phyloP scores from a whole-genome alignment of 805 yeast genomes.

The Sugiyamaella chiloensis region DNA sequence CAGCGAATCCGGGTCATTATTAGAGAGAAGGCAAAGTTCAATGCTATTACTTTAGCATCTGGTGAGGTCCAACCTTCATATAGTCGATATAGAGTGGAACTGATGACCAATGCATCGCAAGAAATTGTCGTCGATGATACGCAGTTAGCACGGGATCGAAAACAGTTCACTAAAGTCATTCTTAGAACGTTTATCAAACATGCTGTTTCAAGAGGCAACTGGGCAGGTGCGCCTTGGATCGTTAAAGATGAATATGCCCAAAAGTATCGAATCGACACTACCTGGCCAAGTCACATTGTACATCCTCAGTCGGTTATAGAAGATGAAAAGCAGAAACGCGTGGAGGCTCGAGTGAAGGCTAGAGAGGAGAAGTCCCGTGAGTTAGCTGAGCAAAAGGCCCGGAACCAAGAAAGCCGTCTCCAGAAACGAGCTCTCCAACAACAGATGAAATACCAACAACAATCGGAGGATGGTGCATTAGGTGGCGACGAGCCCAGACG shows the following conservation, averaged over 20 bases:
- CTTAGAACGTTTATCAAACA: constrained; percentile 85
- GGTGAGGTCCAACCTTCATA: constrained; percentile 49
- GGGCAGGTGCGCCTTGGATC: constrained; percentile 95
- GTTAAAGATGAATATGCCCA: constrained; percentile 74
- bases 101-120: constrained; percentile 43
- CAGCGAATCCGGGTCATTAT: constrained; percentile 57
- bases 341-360: constrained; percentile 4
- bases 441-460: background rate
- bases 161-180: constrained; percentile 82
- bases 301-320: constrained; percentile 1
- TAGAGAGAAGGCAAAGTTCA: constrained; percentile 79
- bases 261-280: constrained; percentile 53
- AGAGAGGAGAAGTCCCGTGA: constrained; percentile 7
- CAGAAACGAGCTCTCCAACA: constrained; percentile 13
- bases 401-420: too few species aligned
- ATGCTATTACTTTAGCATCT: constrained; percentile 29
- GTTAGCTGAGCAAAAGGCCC: constrained; percentile 12
- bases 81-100: constrained; percentile 68
- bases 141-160: constrained; percentile 77
- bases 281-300: constrained; percentile 2
- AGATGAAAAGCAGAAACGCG: constrained; percentile 1
- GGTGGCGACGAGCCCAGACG: constrained; percentile 3
- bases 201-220: constrained; percentile 65
- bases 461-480: background rate
- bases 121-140: constrained; percentile 70